Conservation (phyloP, 768 basidiomycete species). For the Paxillus ammoniavirescens region DNA sequence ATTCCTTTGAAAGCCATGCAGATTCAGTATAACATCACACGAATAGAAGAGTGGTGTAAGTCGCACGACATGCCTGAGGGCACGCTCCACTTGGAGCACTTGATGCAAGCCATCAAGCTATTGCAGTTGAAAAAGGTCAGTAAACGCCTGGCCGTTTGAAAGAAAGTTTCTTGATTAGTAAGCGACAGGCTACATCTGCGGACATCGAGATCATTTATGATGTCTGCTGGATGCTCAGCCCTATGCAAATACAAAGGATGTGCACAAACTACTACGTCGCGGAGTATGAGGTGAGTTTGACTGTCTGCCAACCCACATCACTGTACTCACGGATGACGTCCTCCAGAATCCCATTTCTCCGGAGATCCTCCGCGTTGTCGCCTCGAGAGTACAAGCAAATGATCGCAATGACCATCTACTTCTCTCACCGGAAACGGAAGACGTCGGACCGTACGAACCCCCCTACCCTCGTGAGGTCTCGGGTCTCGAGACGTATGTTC, state of each 20-base stretch:
- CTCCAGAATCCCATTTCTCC: slow-evolving; percentile 90
- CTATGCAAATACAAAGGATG: slow-evolving; percentile 99
- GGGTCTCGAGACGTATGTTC: slow-evolving; percentile 94
- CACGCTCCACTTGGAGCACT: slow-evolving; percentile 92
- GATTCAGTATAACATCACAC: slow-evolving; percentile 99
- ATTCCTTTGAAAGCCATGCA: slow-evolving; percentile 78
- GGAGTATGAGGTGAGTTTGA: slow-evolving; percentile 83
- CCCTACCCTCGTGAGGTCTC: slow-evolving; percentile 94
- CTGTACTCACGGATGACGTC: slow-evolving; percentile 3
- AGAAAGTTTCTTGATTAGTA: slow-evolving; percentile 8
- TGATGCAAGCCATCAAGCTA: slow-evolving; percentile 99
- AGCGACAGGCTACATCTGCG: slow-evolving; percentile 74
- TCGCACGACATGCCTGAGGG: slow-evolving; percentile 99
- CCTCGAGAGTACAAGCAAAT: slow-evolving; percentile 91
- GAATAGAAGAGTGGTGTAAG: slow-evolving; percentile 99
- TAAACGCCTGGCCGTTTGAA: background rate
- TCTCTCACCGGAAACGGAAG: slow-evolving; percentile 93
- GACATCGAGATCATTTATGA: slow-evolving; percentile 99
- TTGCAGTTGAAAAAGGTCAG: slow-evolving; percentile 94
- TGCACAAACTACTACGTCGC: slow-evolving; percentile 99
- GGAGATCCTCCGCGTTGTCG: slow-evolving; percentile 95
- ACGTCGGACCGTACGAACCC: slow-evolving; percentile 93
- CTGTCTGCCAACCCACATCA: background rate
- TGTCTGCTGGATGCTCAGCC: slow-evolving; percentile 99
- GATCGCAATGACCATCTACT: slow-evolving; percentile 97